Conservation (phyloP, 2,329 filamentous ascomycete genomes). For the Botrytis deweyae region DNA sequence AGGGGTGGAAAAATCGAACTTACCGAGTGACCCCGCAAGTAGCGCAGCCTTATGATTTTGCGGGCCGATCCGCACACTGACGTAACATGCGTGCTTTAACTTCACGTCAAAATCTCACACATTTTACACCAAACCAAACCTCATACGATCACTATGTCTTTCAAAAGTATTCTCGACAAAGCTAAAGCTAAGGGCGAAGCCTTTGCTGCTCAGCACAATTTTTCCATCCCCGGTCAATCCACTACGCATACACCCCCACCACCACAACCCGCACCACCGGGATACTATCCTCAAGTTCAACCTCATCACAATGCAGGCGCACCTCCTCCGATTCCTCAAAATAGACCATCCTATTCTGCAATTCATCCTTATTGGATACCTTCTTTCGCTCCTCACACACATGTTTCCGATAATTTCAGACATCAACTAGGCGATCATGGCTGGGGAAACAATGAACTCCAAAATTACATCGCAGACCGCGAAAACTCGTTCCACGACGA, state of each 20-base stretch:
- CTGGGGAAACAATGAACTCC: slow-evolving; percentile 61
- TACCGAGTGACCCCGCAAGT: neutral
- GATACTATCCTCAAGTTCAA: slow-evolving; percentile 12
- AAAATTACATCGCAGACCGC: slow-evolving; percentile 53
- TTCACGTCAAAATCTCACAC: neutral
- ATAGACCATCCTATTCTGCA: slow-evolving; percentile 20
- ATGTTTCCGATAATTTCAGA: slow-evolving; percentile 54
- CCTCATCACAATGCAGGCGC: slow-evolving; percentile 1
- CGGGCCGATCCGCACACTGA: neutral
- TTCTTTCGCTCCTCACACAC: slow-evolving; percentile 47
- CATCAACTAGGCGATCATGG: slow-evolving; percentile 56
- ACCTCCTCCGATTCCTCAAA: slow-evolving; percentile 20
- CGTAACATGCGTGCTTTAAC: neutral
- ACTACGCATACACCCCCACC: slow-evolving; percentile 2
- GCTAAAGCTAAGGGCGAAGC: slow-evolving; percentile 32
- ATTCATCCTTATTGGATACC: slow-evolving; percentile 51
- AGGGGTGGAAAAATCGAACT: neutral
- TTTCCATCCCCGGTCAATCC: slow-evolving; percentile 20
- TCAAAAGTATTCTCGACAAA: slow-evolving; percentile 31
- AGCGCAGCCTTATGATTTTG: neutral
- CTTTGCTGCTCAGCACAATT: slow-evolving; percentile 27
- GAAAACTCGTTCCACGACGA: slow-evolving; percentile 55
- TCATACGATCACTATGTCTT: slow-evolving; percentile 25
- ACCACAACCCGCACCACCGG: slow-evolving; percentile 18
- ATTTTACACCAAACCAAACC: neutral